Conservation (phyloP, 106 monocot species). For the Phalaenopsis equestris region DNA sequence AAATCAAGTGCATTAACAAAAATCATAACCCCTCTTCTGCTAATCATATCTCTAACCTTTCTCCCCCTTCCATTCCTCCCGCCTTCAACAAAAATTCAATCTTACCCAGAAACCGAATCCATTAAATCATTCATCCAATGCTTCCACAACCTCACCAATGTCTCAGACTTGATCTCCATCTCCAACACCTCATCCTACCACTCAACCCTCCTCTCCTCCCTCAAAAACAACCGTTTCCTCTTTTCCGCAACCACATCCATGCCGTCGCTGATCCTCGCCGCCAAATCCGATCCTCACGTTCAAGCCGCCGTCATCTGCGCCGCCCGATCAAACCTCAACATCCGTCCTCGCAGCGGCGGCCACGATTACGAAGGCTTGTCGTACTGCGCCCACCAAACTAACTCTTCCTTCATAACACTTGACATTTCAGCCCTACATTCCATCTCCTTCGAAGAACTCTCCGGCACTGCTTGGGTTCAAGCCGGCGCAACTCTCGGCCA, state of each 20-base stretch:
- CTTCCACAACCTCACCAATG: slow-evolving; percentile 2
- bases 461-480: slow-evolving; percentile 39
- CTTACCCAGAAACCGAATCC: background rate
- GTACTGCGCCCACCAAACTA: slow-evolving; percentile 9
- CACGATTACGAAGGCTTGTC: slow-evolving; percentile 35
- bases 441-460: slow-evolving; percentile 15
- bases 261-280: slow-evolving; percentile 32
- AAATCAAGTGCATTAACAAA: background rate
- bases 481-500: slow-evolving; percentile 50
- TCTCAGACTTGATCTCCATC: slow-evolving; percentile 15
- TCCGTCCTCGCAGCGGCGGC: slow-evolving; percentile 32
- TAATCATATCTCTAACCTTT: background rate
- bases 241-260: slow-evolving; percentile 7
- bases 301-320: slow-evolving; percentile 31
- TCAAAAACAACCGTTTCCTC: slow-evolving; percentile 36
- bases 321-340: slow-evolving; percentile 1
- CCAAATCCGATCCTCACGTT: slow-evolving; percentile 20
- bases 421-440: slow-evolving; percentile 36
- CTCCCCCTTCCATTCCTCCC: background rate
- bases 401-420: slow-evolving; percentile 7
- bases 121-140: slow-evolving; percentile 10
- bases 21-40: background rate
- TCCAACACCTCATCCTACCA: slow-evolving; percentile 21
- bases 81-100: background rate
- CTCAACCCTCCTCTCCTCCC: slow-evolving; percentile 20